Evolutionary conservation across 2,329 filamentous ascomycete genomes (phyloP), one percentile per base, ranked within the genome.

Genomic region (Fusarium kyushuense): DNA sequence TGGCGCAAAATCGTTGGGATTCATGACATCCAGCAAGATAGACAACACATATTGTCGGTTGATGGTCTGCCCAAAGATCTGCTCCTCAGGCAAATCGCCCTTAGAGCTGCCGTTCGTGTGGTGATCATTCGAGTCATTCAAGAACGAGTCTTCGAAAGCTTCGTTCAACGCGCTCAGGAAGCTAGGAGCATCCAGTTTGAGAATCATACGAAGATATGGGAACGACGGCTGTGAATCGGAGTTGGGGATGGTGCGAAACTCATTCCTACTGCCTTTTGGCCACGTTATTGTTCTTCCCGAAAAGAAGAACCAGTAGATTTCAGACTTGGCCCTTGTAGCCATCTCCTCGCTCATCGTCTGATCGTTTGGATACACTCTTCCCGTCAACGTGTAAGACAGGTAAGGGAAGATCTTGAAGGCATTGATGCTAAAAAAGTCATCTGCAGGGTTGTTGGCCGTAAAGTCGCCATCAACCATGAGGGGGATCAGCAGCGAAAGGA

Each of bases 101-200:
- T 78, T 71, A 70, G 69, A 40, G 11, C 6, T 82, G 48, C 85
- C 87, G 67, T 86, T 90, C 54, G 84, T 81, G 17, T 70, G 55
- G 29, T 86, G 86, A 48, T 93, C 89, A 4, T 88, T 85, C 10
- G 89, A 87, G 66, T 94, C 92, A 72, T 99, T 99, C 56, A 99
- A 82, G 72, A 97, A 99, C 0, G 90, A 85, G 74, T 99, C 95
- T 77, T 99, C 96, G 72, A 99, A 99, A 2, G 95, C 96, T 78
- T 99, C 96, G 71, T 99, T 99, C 40, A 99, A 82, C 72, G 95
- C 93, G 77, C 94, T 98, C 81, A 99, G 86, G 72, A 98, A 97
- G 77, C 93, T 97, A 2, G 94, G 89, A 0, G 94, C 90, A 77
- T 98, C 94, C 70, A 96, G 97, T 65, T 92, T 90, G 45, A 99